Conservation (phyloP, 768 basidiomycete genomes). For the Lactarius psammicola region DNA sequence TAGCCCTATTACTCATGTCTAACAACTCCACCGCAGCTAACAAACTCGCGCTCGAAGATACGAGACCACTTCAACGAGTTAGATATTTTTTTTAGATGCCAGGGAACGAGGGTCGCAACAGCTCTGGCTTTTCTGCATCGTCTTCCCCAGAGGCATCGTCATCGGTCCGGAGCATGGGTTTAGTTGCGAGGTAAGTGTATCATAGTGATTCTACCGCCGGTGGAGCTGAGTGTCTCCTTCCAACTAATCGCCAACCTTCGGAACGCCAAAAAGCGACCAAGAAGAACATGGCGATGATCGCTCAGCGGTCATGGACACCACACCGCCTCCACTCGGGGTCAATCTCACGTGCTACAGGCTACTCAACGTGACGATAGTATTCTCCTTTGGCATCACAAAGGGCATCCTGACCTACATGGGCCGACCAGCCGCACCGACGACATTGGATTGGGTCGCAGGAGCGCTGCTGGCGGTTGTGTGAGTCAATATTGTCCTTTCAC, state of each 20-base stretch:
- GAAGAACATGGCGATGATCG: not conserved
- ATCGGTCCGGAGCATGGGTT: too few species aligned
- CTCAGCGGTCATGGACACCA: not conserved
- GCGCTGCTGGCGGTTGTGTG: not conserved
- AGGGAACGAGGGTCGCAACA: not conserved
- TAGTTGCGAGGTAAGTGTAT: not conserved
- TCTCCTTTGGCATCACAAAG: not conserved
- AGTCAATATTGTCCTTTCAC: not conserved
- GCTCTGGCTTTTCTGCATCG: not conserved
- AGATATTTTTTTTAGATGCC: not conserved
- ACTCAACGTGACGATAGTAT: slow-evolving; percentile 3
- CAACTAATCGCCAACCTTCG: not conserved
- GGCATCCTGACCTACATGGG: slow-evolving; percentile 13
- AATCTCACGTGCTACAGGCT: slow-evolving; percentile 12
- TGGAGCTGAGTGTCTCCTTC: not conserved
- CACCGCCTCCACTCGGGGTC: slow-evolving; percentile 4
- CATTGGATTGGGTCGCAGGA: slow-evolving; percentile 14
- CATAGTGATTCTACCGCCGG: not conserved
- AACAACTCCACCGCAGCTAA: not conserved
- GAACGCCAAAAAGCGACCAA: not conserved
- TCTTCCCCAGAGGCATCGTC: not conserved
- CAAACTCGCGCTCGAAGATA: not conserved
- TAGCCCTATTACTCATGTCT: not conserved
- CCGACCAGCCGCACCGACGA: not conserved
- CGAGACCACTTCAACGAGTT: not conserved